Evolutionary conservation across 129 eudicot species (phyloP), one percentile per base, ranked within the genome.

Genomic region (Helianthus tuberosus): DNA sequence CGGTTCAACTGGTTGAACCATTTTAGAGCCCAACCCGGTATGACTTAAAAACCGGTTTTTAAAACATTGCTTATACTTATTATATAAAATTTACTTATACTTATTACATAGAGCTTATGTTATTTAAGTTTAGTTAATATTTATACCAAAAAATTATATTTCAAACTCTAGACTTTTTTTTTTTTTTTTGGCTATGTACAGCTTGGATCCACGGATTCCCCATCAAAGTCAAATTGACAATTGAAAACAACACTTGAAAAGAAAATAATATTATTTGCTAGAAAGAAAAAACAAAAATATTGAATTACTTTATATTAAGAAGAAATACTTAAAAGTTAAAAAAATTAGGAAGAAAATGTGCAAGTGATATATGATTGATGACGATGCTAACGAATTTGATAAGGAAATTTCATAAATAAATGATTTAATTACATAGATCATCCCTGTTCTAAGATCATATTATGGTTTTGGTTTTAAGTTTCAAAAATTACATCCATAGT

Each of bases 301-400:
- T 3, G 14, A 14, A 1, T 3, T 39, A 41, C 13, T 57, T 58
- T 6, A 3, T 6, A 41, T 39, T 20, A 32, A 16, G 14, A 43
- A 39, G 13, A 53, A 16, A 8, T 36, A 57, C 0, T 4, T 39
- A 3, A 10, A 29, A 2, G 1, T 20, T 20, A n/a, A n/a, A n/a
- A n/a, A n/a, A n/a, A n/a, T 20, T 20, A 17, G 27, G 13, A 44
- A 55, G 67, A 76, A 44, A 47, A 9, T 27, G 47, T 43, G 25
- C 25, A 11, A 8, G 15, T 20, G 44, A 59, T 69, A 47, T 36
- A 50, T 60, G 71, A 39, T 49, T 70, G 49, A 70, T 51, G 25
- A 41, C n/a, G 71, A 69, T 62, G 57, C 16, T 70, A 70, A 63
- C 71, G 77, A 38, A 39, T 39, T 52, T 50, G 69, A 77, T 15